These are phyloP conservation scores for Aspergillus sp. DNA, from an alignment of 2,329 filamentous ascomycete species.

Conservation along the genomic window DNA sequence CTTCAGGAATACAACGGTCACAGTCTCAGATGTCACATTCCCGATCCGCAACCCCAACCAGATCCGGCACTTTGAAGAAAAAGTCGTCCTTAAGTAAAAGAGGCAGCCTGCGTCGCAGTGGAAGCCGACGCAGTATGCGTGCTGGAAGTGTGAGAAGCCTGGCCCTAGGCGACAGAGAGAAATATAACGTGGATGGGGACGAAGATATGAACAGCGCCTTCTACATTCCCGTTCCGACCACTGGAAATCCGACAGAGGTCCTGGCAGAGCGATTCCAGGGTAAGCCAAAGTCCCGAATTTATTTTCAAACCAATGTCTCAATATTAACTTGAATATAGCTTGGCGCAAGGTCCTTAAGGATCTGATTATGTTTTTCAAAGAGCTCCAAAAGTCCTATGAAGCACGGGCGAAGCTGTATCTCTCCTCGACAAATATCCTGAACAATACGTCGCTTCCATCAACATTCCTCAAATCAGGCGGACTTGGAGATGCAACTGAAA, in stretches of 20 bases:
- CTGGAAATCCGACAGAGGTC: constrained; percentile 81
- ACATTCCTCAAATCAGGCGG: constrained; percentile 78
- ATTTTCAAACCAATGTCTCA: constrained; percentile 12
- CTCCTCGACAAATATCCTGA: constrained; percentile 80
- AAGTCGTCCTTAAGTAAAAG: constrained; percentile 74
- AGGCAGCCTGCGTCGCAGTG: constrained; percentile 73
- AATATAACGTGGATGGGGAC: constrained; percentile 46
- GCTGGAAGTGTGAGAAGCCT: constrained; percentile 86
- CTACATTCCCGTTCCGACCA: constrained; percentile 83
- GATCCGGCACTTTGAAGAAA: constrained; percentile 82
- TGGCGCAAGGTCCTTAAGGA: constrained; percentile 97
- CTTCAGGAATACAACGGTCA: constrained; percentile 36
- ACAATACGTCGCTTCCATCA: constrained; percentile 72
- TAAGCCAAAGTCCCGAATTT: constrained; percentile 43
- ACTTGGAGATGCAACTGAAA: constrained; percentile 81
- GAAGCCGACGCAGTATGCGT: constrained; percentile 76
- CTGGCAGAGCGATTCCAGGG: constrained; percentile 87
- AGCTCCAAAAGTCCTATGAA: constrained; percentile 88
- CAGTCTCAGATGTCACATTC: constrained; percentile 45
- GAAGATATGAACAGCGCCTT: constrained; percentile 79
- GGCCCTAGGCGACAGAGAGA: constrained; percentile 64
- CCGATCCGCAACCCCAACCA: constrained; percentile 41
- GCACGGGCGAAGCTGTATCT: constrained; percentile 75
- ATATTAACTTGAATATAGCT: constrained; percentile 50
- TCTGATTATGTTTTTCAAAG: constrained; percentile 88